Percentiles rank a stretch among this genome's conserved stretches.
phyloP scores from a whole-genome alignment of 768 basidiomycete species.

The Fistulinella prunicolor region DNA sequence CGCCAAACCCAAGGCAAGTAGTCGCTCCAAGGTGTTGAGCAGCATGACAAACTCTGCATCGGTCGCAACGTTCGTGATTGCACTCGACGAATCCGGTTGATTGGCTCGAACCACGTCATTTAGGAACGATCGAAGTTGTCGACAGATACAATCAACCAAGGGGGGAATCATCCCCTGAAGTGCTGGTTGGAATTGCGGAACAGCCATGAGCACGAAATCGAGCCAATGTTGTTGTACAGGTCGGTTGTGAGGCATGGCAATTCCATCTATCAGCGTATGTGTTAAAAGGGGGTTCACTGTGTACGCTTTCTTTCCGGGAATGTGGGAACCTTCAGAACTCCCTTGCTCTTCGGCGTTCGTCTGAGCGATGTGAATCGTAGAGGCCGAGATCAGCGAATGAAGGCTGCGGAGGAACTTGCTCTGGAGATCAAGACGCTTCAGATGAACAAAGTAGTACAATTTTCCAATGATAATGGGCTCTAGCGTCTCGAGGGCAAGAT shows the following conservation, averaged over 20 bases:
- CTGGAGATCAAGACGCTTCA: slow-evolving; percentile 74
- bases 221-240: slow-evolving; percentile 93
- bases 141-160: slow-evolving; percentile 75
- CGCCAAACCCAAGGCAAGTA: slow-evolving; percentile 70
- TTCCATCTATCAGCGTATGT: slow-evolving; percentile 78
- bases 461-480: slow-evolving; percentile 73
- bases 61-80: slow-evolving; percentile 51
- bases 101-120: slow-evolving; percentile 51
- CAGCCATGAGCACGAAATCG: slow-evolving; percentile 90
- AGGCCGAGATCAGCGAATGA: slow-evolving; percentile 77
- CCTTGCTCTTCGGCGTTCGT: slow-evolving; percentile 33
- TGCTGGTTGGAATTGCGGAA: slow-evolving; percentile 78
- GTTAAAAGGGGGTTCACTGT: slow-evolving; percentile 69
- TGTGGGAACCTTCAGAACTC: slow-evolving; percentile 34
- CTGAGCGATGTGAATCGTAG: slow-evolving; percentile 36
- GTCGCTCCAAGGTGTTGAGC: slow-evolving; percentile 77
- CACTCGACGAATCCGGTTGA: slow-evolving; percentile 36
- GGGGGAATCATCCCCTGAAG: slow-evolving; percentile 66
- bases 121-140: slow-evolving; percentile 59
- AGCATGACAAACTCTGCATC: slow-evolving; percentile 86
- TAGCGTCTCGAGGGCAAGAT: slow-evolving; percentile 53
- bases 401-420: slow-evolving; percentile 91
- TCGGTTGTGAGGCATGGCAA: slow-evolving; percentile 64
- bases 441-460: slow-evolving; percentile 71
- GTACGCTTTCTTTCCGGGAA: slow-evolving; percentile 35